A percentile compares a stretch with the other conserved stretches of the same genome.
Evolutionary conservation across 805 yeast species (phyloP).

Genomic region (Limtongia smithiae): DNA sequence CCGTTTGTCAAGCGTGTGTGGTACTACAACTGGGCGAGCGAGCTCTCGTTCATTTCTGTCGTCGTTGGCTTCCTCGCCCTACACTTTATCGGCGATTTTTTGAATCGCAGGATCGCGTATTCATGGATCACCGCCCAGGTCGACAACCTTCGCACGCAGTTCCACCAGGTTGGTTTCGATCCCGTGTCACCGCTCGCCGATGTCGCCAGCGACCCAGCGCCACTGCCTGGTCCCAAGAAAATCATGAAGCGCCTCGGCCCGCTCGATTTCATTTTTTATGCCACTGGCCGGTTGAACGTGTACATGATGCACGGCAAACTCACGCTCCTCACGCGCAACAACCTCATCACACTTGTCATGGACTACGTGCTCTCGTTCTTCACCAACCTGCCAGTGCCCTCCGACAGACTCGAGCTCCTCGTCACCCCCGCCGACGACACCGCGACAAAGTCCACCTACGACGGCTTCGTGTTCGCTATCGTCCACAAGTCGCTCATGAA

Average conservation of each 20-base stretch:
- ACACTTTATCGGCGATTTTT: conserved; percentile 56
- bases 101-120: conserved; percentile 56
- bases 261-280: conserved; percentile 64
- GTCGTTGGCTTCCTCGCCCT: conserved; percentile 48
- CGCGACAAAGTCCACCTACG: conserved; percentile 41
- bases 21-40: conserved; percentile 74
- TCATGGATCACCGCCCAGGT: conserved; percentile 50
- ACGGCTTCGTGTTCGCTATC: conserved; percentile 75
- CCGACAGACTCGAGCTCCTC: conserved; percentile 58
- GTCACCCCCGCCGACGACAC: conserved; percentile 55
- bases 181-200: conserved; percentile 11
- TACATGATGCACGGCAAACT: conserved; percentile 59
- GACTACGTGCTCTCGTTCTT: conserved; percentile 61
- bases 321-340: conserved; percentile 74
- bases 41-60: conserved; percentile 52
- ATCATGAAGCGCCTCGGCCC: conserved; percentile 55
- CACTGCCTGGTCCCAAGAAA: conserved; percentile 35
- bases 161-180: conserved; percentile 65
- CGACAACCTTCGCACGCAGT: conserved; percentile 59
- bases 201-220: conserved; percentile 31
- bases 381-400: conserved; percentile 43
- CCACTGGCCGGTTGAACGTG: conserved; percentile 83
- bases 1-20: conserved; percentile 55
- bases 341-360: conserved; percentile 60
- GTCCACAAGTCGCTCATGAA: conserved; percentile 84